phyloP scores from a whole-genome alignment of 768 basidiomycete genomes.

The Mycena galopus region DNA sequence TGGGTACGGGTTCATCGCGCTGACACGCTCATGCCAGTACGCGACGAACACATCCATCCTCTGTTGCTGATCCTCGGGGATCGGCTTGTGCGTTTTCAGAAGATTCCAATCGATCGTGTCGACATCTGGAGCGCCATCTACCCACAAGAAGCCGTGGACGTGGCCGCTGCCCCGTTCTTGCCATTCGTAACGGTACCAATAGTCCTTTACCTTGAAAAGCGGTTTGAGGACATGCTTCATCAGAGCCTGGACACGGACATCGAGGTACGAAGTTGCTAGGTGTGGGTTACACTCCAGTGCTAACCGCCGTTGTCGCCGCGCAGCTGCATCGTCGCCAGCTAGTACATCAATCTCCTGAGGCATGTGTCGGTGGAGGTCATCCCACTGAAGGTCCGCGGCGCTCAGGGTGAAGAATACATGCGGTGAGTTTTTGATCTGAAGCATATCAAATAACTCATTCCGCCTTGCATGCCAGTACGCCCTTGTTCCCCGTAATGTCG shows the following conservation, averaged over 20 bases:
- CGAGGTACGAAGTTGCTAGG: conserved; percentile 40
- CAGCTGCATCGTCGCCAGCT: conserved; percentile 27
- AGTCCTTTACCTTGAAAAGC: conserved; percentile 35
- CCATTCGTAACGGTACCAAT: conserved; percentile 41
- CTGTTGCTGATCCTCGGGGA: too few species aligned
- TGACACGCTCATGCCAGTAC: too few species aligned
- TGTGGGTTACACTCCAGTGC: conserved; percentile 42
- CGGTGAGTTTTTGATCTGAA: conserved; percentile 11
- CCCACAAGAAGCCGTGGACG: conserved; percentile 44
- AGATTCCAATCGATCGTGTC: conserved; percentile 17
- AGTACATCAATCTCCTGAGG: conserved; percentile 24
- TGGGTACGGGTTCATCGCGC: too few species aligned
- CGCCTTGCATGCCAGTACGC: conserved; percentile 27
- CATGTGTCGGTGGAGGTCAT: conserved; percentile 37
- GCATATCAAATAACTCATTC: neutral
- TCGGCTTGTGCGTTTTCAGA: neutral
- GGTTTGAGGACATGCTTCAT: conserved; percentile 34
- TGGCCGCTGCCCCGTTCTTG: conserved; percentile 39
- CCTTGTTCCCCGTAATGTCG: conserved; percentile 19
- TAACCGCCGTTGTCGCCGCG: conserved; percentile 25
- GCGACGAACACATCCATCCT: too few species aligned
- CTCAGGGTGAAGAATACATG: conserved; percentile 31
- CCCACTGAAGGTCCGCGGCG: conserved; percentile 14
- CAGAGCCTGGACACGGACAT: conserved; percentile 35
- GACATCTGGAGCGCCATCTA: neutral